These are phyloP conservation scores for Bipolaris oryzae DNA, from an alignment of 2,329 filamentous ascomycete species.

Conservation along the genomic window DNA sequence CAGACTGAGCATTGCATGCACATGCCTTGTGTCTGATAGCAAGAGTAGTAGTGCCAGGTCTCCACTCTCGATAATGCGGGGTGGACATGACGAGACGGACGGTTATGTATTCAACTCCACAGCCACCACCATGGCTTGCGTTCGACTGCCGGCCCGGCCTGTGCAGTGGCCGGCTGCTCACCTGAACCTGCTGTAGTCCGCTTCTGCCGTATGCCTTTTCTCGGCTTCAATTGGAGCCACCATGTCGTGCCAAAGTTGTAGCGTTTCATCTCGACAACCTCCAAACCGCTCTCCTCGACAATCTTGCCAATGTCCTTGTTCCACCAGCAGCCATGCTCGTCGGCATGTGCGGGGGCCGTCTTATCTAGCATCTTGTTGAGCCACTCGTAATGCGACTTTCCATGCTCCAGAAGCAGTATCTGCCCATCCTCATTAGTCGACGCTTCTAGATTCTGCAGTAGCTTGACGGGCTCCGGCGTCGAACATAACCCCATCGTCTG, in stretches of 20 bases:
- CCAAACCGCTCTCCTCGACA: conserved; percentile 55
- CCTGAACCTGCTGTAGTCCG: conserved; percentile 13
- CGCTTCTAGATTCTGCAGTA: conserved; percentile 54
- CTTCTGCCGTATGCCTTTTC: conserved; percentile 37
- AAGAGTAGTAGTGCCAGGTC: conserved; percentile 13
- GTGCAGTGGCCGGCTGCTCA: conserved; percentile 24
- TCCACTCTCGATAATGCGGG: conserved; percentile 13
- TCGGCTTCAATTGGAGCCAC: conserved; percentile 56
- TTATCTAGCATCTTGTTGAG: conserved; percentile 55
- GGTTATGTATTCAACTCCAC: conserved; percentile 38
- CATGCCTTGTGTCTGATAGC: conserved; percentile 1
- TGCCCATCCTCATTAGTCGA: conserved; percentile 51
- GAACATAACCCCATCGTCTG: conserved; percentile 61
- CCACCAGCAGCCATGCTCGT: conserved; percentile 59
- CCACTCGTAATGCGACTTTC: conserved; percentile 56
- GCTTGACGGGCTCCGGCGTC: conserved; percentile 52
- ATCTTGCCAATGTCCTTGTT: conserved; percentile 59
- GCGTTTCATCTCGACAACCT: conserved; percentile 54
- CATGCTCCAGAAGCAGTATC: conserved; percentile 58
- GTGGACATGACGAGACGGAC: conserved; percentile 17
- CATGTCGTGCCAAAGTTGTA: conserved; percentile 58
- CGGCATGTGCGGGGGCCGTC: conserved; percentile 55
- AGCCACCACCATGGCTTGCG: conserved; percentile 44
- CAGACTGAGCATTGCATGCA: background rate
- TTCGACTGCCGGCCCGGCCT: conserved; percentile 24